Evolutionary conservation across 2,329 filamentous ascomycete species (phyloP), one percentile per base, ranked within the genome.

Genomic region (Penicillium italicum): DNA sequence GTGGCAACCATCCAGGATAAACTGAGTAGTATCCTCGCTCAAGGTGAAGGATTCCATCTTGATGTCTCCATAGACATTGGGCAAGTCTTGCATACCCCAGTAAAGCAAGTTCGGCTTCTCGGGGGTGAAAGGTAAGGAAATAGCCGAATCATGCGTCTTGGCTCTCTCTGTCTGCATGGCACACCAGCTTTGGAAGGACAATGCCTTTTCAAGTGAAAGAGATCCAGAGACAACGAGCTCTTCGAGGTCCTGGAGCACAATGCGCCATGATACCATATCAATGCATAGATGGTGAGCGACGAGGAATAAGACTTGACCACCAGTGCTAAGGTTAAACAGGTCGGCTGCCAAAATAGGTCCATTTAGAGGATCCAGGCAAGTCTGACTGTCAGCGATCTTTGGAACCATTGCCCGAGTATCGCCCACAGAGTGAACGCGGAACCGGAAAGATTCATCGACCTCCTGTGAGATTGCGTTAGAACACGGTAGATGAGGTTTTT

Each of bases 171-270:
- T 38, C 44, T 75, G 73, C 53, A 74, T 57, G 5, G 64, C 62
- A 40, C 69, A 72, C 74, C 74, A 76, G 45, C 62, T 67, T 47
- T 74, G 71, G 67, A 76, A 76, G 10, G 73, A 70, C 2, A 76
- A 57, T 2, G 71, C 66, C 40, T 70, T 71, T 7, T 72, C 69
- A 10, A 60, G 60, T n/a, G 68, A 63, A 6, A 73, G 57, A 7
- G 68, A 67, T 3, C 69, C 67, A 10, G 67, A 63, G 11, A 73
- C 62, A 20, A 75, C 56, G 14, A 70, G 62, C 26, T 74, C 72
- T 51, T 74, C 64, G 1, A 74, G 61, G 33, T 74, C 72, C 16
- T 73, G 68, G 4, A 74, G 56, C 20, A 74, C 66, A 40, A 74
- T 68, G 18, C 71, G 67, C 72, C 72, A 70, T 3, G 67, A 70